Evolutionary conservation across 371 early-diverging fungal species (phyloP).

Genomic region (Lichtheimia ramosa): DNA sequence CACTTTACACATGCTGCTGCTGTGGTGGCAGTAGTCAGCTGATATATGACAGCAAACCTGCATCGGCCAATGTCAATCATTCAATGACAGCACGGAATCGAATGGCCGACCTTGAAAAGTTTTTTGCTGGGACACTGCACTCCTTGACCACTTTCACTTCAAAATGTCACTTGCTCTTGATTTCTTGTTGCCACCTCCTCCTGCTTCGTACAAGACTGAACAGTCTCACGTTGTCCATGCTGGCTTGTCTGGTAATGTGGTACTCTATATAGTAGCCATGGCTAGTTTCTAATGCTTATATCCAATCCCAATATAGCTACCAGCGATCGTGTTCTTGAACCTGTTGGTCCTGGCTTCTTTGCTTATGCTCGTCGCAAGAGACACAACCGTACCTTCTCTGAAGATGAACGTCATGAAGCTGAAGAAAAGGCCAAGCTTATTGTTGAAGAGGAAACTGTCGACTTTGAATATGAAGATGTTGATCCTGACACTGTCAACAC

Average conservation of each 20-base stretch:
- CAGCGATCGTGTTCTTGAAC: constrained; percentile 57
- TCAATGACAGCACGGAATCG: too few relatives aligned
- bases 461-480: constrained; percentile 73
- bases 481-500: constrained; percentile 61
- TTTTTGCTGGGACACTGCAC: too few relatives aligned
- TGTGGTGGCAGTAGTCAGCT: too few relatives aligned
- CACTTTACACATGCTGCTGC: too few relatives aligned
- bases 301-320: constrained; percentile 25
- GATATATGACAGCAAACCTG: too few relatives aligned
- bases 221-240: constrained; percentile 49
- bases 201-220: constrained; percentile 59
- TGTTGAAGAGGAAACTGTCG: constrained; percentile 63
- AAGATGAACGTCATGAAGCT: constrained; percentile 61
- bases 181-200: constrained; percentile 68
- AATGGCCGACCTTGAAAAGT: too few relatives aligned
- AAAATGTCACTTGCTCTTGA: constrained; percentile 57
- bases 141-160: too few relatives aligned
- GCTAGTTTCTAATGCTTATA: neutral
- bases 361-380: constrained; percentile 70
- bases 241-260: constrained; percentile 36
- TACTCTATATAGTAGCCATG: neutral
- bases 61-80: too few relatives aligned
- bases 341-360: constrained; percentile 66
- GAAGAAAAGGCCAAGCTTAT: constrained; percentile 48
- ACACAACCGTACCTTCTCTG: constrained; percentile 70